Conservation (phyloP, 306 rosid species). For the Acacia melanoxylon region DNA sequence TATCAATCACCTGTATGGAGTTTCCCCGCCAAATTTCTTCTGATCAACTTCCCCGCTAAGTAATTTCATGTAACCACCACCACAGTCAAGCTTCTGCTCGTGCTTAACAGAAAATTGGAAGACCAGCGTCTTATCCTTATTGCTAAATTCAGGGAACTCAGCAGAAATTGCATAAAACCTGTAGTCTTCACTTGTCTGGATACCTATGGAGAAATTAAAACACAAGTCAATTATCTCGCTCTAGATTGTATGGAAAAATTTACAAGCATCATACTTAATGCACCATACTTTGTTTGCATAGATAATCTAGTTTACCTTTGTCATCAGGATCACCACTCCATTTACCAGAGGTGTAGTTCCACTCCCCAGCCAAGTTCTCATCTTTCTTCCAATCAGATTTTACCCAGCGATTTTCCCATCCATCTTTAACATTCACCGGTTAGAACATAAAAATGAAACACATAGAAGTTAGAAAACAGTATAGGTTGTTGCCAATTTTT, state of each 20-base stretch:
- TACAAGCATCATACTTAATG: constrained; percentile 1
- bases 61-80: constrained; percentile 98
- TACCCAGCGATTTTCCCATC: constrained; percentile 94
- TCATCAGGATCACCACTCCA: constrained; percentile 87
- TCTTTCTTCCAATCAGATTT: constrained; percentile 96
- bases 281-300: neutral
- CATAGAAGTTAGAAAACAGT: constrained; percentile 18
- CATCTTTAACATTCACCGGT: constrained; percentile 53
- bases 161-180: constrained; percentile 97
- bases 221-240: neutral
- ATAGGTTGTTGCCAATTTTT: neutral
- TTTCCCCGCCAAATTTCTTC: constrained; percentile 96
- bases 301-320: constrained; percentile 59
- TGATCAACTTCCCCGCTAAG: constrained; percentile 91
- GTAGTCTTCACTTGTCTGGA: constrained; percentile 96
- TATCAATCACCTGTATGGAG: constrained; percentile 80
- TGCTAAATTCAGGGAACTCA: constrained; percentile 93
- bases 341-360: constrained; percentile 95
- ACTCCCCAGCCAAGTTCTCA: constrained; percentile 84
- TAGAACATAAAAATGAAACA: neutral
- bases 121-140: constrained; percentile 82
- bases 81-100: constrained; percentile 99
- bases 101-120: constrained; percentile 97
- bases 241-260: neutral
- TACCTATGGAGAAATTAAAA: constrained; percentile 57